Percentiles rank a stretch among this genome's conserved stretches.
These are phyloP conservation scores for Colletotrichum lentis DNA, from an alignment of 2,329 filamentous ascomycete species.

Conservation along the genomic window DNA sequence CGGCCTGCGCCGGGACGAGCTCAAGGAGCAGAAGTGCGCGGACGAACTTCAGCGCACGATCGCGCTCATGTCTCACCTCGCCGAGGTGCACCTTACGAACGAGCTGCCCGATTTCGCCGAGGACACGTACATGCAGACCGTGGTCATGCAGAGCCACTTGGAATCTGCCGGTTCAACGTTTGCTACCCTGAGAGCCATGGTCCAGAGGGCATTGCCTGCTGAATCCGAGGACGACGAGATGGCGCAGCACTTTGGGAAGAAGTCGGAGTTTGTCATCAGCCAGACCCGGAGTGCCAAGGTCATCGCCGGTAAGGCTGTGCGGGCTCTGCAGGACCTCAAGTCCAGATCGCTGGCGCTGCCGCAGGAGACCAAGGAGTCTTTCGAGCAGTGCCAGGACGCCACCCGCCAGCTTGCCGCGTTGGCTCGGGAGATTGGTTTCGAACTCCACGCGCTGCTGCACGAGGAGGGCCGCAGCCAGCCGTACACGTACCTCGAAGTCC, in stretches of 20 bases:
- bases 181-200: conserved; percentile 68
- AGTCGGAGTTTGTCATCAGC: conserved; percentile 74
- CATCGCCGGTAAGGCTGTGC: conserved; percentile 78
- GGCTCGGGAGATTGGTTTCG: conserved; percentile 71
- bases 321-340: conserved; percentile 79
- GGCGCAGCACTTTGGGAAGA: conserved; percentile 72
- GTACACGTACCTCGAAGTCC: conserved; percentile 72
- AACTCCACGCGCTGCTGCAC: conserved; percentile 70
- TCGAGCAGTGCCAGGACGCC: conserved; percentile 73
- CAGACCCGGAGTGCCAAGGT: conserved; percentile 87
- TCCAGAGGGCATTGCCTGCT: conserved; percentile 69
- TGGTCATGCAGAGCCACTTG: conserved; percentile 80
- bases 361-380: conserved; percentile 71
- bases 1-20: conserved; percentile 79
- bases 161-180: conserved; percentile 79
- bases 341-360: conserved; percentile 77
- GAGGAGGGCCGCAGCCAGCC: conserved; percentile 77
- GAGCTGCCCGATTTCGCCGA: conserved; percentile 79
- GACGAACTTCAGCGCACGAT: conserved; percentile 84
- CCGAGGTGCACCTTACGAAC: conserved; percentile 77
- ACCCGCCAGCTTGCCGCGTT: conserved; percentile 72
- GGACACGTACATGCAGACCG: conserved; percentile 78
- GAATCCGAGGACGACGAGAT: conserved; percentile 70
- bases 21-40: conserved; percentile 84
- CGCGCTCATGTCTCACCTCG: conserved; percentile 85